A percentile compares a stretch with the other conserved stretches of the same genome.
phyloP scores from a whole-genome alignment of 352 stramenopile species.

The Pythium myriotylum region DNA sequence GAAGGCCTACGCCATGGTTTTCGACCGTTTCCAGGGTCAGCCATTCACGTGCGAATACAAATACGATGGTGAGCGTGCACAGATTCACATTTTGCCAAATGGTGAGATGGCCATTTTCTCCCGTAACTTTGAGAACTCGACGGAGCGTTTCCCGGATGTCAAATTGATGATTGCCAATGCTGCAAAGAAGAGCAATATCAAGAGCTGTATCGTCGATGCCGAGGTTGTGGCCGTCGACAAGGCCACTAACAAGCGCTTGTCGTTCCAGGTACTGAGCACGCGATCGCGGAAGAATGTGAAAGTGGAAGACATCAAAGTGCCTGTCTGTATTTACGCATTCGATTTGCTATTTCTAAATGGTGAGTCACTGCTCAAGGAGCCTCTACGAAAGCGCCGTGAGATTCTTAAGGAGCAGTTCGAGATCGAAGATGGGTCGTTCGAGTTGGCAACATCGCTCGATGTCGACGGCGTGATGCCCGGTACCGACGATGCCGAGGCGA shows the following conservation, averaged over 20 bases:
- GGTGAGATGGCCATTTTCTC: slow-evolving; percentile 97
- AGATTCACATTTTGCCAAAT: slow-evolving; percentile 92
- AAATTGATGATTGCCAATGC: slow-evolving; percentile 73
- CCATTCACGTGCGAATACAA: slow-evolving; percentile 99
- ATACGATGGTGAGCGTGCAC: slow-evolving; percentile 98
- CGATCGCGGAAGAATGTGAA: slow-evolving; percentile 94
- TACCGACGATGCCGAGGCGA: slow-evolving; percentile 87
- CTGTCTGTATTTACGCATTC: slow-evolving; percentile 96
- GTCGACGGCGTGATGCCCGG: slow-evolving; percentile 85
- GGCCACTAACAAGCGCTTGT: slow-evolving; percentile 95
- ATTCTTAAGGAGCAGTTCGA: slow-evolving; percentile 93
- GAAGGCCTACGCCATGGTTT: slow-evolving; percentile 96
- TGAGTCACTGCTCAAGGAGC: slow-evolving; percentile 90
- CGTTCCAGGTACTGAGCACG: slow-evolving; percentile 99
- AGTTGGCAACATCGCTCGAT: slow-evolving; percentile 93
- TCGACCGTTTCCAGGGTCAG: slow-evolving; percentile 95
- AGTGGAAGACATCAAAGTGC: slow-evolving; percentile 90
- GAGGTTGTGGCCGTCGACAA: slow-evolving; percentile 99
- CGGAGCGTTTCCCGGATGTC: slow-evolving; percentile 95
- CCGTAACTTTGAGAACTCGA: slow-evolving; percentile 98
- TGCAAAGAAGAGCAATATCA: slow-evolving; percentile 55
- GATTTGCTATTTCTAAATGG: slow-evolving; percentile 99
- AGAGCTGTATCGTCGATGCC: slow-evolving; percentile 96
- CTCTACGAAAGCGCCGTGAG: slow-evolving; percentile 90
- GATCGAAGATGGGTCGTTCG: slow-evolving; percentile 92